phyloP scores from a whole-genome alignment of 164 flowering plant genomes.

The Kingdonia uniflora region DNA sequence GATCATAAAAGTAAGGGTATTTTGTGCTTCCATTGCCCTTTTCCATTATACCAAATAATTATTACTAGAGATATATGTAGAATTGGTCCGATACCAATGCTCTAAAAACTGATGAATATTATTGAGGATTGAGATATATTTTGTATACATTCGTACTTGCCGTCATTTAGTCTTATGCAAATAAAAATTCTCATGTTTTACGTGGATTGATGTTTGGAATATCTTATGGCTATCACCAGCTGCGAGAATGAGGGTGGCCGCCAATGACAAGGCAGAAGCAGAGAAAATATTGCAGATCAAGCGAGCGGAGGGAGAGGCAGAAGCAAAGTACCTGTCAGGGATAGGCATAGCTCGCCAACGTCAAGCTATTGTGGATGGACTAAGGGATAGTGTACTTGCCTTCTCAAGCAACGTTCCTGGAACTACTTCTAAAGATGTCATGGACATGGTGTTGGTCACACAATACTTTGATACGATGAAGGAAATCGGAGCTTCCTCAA shows the following conservation, averaged over 20 bases:
- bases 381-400: conserved; percentile 77
- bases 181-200: too few species aligned
- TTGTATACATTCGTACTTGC: too few species aligned
- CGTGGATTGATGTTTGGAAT: too few species aligned
- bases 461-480: conserved; percentile 87
- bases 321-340: conserved; percentile 65
- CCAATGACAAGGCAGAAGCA: conserved; percentile 80
- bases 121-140: too few species aligned
- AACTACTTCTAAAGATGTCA: conserved; percentile 70
- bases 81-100: too few species aligned
- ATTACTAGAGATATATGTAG: too few species aligned
- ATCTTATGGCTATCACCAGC: conserved; percentile 25
- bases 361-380: conserved; percentile 84
- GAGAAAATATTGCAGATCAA: conserved; percentile 79
- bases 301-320: conserved; percentile 81
- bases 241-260: conserved; percentile 69
- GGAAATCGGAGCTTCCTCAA: conserved; percentile 77
- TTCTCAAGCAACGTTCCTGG: conserved; percentile 73
- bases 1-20: too few species aligned
- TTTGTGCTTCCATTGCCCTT: too few species aligned
- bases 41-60: neutral
- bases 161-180: too few species aligned
- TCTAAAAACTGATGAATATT: too few species aligned
- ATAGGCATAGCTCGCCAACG: conserved; percentile 78
- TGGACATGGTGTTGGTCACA: conserved; percentile 81